Percentiles rank a stretch among this genome's conserved stretches.
Conservation (phyloP, 108 stramenopile genomes). For the Cyclotella atomus region DNA sequence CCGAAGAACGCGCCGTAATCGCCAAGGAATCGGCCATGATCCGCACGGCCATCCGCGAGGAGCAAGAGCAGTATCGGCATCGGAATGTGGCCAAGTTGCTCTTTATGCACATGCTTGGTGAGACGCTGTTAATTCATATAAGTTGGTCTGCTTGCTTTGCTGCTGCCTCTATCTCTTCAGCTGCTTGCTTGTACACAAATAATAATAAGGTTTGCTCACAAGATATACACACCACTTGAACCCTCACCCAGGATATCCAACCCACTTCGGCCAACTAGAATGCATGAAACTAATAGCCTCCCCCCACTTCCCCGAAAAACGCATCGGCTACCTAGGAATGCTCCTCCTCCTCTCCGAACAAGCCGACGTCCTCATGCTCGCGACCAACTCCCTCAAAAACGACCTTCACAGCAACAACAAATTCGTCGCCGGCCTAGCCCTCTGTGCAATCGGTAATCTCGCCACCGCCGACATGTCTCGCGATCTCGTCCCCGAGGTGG, state of each 20-base stretch:
- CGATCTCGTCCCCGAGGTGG: slow-evolving; percentile 95
- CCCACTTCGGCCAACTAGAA: slow-evolving; percentile 99
- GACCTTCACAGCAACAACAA: slow-evolving; percentile 85
- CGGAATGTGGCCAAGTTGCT: slow-evolving; percentile 99
- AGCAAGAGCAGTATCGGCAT: slow-evolving; percentile 96
- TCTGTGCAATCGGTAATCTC: slow-evolving; percentile 97
- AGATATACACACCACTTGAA: neutral
- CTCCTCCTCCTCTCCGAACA: slow-evolving; percentile 97
- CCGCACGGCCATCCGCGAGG: slow-evolving; percentile 98
- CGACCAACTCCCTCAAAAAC: slow-evolving; percentile 94
- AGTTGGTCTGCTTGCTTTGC: neutral
- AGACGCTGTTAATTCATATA: no score
- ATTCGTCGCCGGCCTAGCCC: slow-evolving; percentile 93
- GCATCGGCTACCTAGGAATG: slow-evolving; percentile 96
- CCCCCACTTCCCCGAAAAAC: slow-evolving; percentile 96
- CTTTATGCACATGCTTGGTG: slow-evolving; percentile 99
- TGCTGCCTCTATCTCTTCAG: no score
- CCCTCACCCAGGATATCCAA: slow-evolving; percentile 88
- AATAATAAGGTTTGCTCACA: neutral
- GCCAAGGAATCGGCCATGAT: slow-evolving; percentile 99
- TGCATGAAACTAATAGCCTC: slow-evolving; percentile 99
- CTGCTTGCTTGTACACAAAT: no score
- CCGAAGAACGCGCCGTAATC: slow-evolving; percentile 98
- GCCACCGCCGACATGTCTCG: slow-evolving; percentile 96
- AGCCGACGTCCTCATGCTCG: slow-evolving; percentile 98